Evolutionary conservation across 768 basidiomycete genomes (phyloP).

Genomic region (Sutorius australiensis): DNA sequence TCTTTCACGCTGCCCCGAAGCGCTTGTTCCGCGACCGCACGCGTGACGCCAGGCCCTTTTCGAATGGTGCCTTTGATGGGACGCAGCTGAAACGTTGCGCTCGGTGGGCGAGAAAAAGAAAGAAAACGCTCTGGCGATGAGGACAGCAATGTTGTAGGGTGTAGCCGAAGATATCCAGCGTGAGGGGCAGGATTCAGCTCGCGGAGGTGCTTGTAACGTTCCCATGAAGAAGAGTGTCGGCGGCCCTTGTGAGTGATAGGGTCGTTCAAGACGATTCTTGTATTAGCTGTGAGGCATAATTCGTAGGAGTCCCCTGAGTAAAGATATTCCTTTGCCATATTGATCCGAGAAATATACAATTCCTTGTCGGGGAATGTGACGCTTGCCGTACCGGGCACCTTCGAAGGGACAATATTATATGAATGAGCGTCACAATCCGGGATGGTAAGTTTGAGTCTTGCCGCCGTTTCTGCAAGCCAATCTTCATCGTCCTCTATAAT

Average conservation of each 20-base stretch:
- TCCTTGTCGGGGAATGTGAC: slow-evolving; percentile 55
- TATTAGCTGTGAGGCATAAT: slow-evolving; percentile 81
- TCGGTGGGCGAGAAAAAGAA: slow-evolving; percentile 66
- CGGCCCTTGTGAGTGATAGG: slow-evolving; percentile 15
- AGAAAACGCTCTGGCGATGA: slow-evolving; percentile 94
- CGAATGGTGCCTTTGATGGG: slow-evolving; percentile 93
- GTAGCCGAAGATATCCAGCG: slow-evolving; percentile 74
- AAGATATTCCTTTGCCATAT: slow-evolving; percentile 67
- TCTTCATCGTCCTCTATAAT: slow-evolving; percentile 50
- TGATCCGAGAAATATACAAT: slow-evolving; percentile 65
- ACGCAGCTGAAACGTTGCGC: slow-evolving; percentile 71
- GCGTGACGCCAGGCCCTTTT: slow-evolving; percentile 61
- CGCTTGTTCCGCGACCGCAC: slow-evolving; percentile 60
- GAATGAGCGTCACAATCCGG: slow-evolving; percentile 12
- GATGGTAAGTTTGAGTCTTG: slow-evolving; percentile 13
- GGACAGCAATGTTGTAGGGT: slow-evolving; percentile 72
- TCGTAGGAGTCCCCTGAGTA: slow-evolving; percentile 90
- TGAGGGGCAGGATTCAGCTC: slow-evolving; percentile 84
- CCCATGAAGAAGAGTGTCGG: slow-evolving; percentile 50
- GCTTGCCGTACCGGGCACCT: slow-evolving; percentile 24
- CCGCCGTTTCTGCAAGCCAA: slow-evolving; percentile 54
- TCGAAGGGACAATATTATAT: slow-evolving; percentile 18
- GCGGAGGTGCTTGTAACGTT: slow-evolving; percentile 69
- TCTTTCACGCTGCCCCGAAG: slow-evolving; percentile 76
- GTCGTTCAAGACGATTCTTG: slow-evolving; percentile 50